Base-by-base conservation (phyloP, 2,329 filamentous ascomycete genomes). In the Diplodia intermedia region DNA sequence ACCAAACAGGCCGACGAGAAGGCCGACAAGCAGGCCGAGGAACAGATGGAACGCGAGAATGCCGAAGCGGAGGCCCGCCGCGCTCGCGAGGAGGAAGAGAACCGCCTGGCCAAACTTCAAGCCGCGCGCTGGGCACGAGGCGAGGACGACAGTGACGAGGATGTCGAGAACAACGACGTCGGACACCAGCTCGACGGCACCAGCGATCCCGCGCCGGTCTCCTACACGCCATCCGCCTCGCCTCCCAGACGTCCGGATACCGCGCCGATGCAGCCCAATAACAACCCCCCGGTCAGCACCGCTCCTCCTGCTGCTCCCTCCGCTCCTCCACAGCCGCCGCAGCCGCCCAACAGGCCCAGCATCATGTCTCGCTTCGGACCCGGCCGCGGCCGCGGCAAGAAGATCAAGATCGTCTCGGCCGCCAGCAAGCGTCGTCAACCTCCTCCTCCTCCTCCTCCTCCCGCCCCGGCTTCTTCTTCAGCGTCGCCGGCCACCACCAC, bases 361-460 rank as follows among this genome's bases (percentile, higher is more conserved):
- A 67, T 67, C 31, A 5, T 67, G 15, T 26, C 38, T 31, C 52
- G 65, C n/a, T 15, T 47, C n/a, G 60, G 60, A 15, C 43, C 40
- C 60, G 43, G 43, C 14, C 52, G 26, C 29, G 33, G 52, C 14
- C 69, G 69, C 3, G 72, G 77, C n/a, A 78, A 76, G 71, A 78
- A 78, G 57, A 76, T 78, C 69, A 79, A 77, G 65, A 75, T 79
- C 26, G 73, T 78, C n/a, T 60, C 65, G 4, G 65, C 53, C 6
- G 53, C 53, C n/a, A 50, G 40, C 33, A 67, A 26, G 54, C 31
- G 53, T 5, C 20, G 26, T 26, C 26, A 26, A 26, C 26, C 26
- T 3, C 26, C 26, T 26, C 1, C 23, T 23, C 23, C 23, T 23
- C 23, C 23, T 23, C 23, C 23, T 23, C 31, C 14, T 8, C 14